phyloP scores from a whole-genome alignment of 2,329 filamentous ascomycete species.

The Lasiodiplodia hormozganensis region DNA sequence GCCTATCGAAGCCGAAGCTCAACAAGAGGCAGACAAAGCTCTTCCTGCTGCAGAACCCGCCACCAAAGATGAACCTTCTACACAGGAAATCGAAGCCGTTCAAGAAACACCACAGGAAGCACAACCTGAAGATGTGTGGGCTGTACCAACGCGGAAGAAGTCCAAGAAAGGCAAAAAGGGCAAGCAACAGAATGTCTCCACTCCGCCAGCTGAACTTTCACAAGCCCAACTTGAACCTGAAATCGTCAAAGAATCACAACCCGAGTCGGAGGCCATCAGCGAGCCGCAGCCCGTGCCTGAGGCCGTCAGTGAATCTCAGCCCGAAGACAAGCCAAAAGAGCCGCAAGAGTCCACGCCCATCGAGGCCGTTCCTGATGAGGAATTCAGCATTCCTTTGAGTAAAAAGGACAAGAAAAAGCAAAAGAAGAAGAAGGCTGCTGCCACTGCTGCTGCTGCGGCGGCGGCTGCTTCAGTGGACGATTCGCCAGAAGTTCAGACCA shows the following conservation, averaged over 20 bases:
- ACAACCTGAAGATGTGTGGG: neutral
- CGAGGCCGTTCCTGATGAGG: neutral
- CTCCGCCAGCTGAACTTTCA: constrained; percentile 29
- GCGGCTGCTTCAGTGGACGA: neutral
- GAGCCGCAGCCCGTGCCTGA: neutral
- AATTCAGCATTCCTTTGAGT: constrained; percentile 14
- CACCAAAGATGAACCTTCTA: neutral
- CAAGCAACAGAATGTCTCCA: constrained; percentile 28
- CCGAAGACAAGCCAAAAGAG: constrained; percentile 23
- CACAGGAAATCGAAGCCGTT: neutral
- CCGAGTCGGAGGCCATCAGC: neutral
- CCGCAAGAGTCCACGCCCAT: constrained; percentile 5
- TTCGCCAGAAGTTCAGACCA: neutral
- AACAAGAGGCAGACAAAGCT: neutral
- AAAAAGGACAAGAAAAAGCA: constrained; percentile 34
- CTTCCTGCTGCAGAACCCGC: neutral
- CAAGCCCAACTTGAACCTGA: neutral
- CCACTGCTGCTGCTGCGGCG: constrained; percentile 24
- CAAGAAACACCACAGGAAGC: neutral
- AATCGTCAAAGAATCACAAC: neutral
- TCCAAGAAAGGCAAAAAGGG: constrained; percentile 40
- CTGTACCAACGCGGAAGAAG: constrained; percentile 35
- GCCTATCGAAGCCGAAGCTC: neutral
- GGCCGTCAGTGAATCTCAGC: neutral
- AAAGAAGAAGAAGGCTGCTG: constrained; percentile 32